phyloP scores from a whole-genome alignment of 495 filamentous ascomycete genomes.

The Tuber umbilicatum region DNA sequence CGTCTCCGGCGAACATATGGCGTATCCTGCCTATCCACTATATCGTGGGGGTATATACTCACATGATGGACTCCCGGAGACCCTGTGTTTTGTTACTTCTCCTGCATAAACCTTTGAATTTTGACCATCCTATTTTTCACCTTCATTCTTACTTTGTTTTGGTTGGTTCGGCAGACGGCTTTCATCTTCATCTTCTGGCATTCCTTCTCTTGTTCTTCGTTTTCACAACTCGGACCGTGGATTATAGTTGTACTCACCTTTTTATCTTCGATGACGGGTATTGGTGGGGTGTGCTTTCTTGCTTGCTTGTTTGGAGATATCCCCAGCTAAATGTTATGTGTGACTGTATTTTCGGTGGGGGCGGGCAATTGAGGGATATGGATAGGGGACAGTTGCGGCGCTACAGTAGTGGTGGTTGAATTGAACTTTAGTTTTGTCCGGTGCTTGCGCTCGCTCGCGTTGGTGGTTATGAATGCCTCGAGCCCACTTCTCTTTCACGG shows the following conservation, averaged over 20 bases:
- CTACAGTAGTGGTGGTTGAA: not conserved
- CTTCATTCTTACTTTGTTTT: not conserved
- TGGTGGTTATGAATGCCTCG: not conserved
- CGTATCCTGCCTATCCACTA: not conserved
- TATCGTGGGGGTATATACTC: not conserved
- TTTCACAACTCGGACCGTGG: not conserved
- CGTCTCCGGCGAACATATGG: not conserved
- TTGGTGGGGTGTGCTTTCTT: not conserved
- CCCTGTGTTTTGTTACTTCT: slow-evolving; percentile 1
- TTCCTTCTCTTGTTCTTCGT: not conserved
- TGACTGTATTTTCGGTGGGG: not conserved
- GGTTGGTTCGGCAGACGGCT: not conserved
- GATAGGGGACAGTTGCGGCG: not conserved
- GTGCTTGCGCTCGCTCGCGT: not conserved
- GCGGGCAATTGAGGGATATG: not conserved
- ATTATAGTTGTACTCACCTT: not conserved
- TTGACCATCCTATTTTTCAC: not conserved
- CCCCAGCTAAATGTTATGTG: not conserved
- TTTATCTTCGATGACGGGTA: not conserved
- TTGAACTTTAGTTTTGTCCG: not conserved
- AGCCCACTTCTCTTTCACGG: not conserved
- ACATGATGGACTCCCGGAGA: not conserved
- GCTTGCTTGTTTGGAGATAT: not conserved
- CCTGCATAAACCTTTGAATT: not conserved
- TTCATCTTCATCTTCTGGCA: not conserved